Evolutionary conservation across 441 rosid genomes (phyloP).

Genomic region (Daphne laureola): DNA sequence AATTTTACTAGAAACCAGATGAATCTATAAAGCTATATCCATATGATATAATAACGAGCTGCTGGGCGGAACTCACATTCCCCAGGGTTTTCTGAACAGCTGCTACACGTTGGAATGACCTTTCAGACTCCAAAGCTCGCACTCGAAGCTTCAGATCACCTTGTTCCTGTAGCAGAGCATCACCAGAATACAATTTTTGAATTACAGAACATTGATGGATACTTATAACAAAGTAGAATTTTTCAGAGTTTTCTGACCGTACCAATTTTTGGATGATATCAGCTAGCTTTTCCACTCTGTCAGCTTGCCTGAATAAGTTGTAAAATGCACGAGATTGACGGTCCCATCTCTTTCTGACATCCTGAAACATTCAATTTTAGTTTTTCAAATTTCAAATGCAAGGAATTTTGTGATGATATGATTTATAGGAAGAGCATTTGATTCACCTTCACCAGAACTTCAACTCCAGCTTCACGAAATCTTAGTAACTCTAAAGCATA

Average conservation of each 20-base stretch:
- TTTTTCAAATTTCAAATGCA: conserved; percentile 8
- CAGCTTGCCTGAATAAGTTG: conserved; percentile 96
- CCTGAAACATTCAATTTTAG: conserved; percentile 39
- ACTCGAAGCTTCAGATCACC: conserved; percentile 98
- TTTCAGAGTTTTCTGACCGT: conserved; percentile 15
- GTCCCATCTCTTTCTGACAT: conserved; percentile 87
- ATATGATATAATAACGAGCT: not conserved
- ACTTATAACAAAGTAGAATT: conserved; percentile 1
- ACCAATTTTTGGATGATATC: conserved; percentile 83
- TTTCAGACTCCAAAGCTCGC: conserved; percentile 85
- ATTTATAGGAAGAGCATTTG: conserved; percentile 7
- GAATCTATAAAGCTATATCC: not conserved
- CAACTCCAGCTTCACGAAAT: conserved; percentile 95
- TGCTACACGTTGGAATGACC: conserved; percentile 97
- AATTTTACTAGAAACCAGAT: conserved; percentile 2
- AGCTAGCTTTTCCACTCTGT: conserved; percentile 92
- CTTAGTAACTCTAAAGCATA: conserved; percentile 89
- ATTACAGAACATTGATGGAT: conserved; percentile 4
- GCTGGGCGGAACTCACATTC: conserved; percentile 51
- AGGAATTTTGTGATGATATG: conserved; percentile 6
- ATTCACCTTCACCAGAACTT: conserved; percentile 77
- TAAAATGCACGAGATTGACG: conserved; percentile 88
- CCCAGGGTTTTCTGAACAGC: conserved; percentile 94
- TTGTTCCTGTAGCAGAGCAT: conserved; percentile 60
- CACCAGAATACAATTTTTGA: conserved; percentile 5